Conservation (phyloP, 345 rosid species). For the Eucalyptus cloeziana region DNA sequence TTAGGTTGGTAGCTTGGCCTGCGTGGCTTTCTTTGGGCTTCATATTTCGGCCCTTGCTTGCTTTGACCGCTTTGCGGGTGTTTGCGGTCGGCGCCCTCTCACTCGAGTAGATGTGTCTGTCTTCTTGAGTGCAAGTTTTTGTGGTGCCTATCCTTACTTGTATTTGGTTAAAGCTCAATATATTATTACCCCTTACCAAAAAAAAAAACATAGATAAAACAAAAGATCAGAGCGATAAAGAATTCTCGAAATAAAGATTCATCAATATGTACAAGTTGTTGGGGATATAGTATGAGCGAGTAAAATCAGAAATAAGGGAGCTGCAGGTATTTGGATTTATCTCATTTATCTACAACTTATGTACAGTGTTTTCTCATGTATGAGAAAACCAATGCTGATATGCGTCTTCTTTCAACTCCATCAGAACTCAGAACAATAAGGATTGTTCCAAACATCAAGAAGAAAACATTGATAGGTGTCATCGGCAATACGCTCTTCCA, state of each 20-base stretch:
- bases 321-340: background rate
- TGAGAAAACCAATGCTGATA: background rate
- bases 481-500: background rate
- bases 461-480: background rate
- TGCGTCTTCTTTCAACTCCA: background rate
- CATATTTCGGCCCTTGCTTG: too few relatives aligned
- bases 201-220: background rate
- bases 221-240: background rate
- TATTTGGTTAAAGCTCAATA: too few relatives aligned
- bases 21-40: too few relatives aligned
- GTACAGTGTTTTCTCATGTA: background rate
- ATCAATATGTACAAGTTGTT: background rate
- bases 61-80: too few relatives aligned
- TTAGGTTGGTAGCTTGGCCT: too few relatives aligned
- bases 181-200: too few relatives aligned
- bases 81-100: too few relatives aligned
- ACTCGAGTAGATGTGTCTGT: too few relatives aligned
- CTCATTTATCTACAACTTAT: background rate
- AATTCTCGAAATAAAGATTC: background rate
- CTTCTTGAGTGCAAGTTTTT: too few relatives aligned
- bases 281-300: background rate
- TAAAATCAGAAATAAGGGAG: background rate
- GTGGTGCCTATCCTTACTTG: too few relatives aligned
- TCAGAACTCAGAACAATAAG: background rate
- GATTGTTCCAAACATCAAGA: background rate